Evolutionary conservation across 305 asterid genomes (phyloP), one percentile per base, ranked within the genome.

Genomic region (Nicotiana rustica): DNA sequence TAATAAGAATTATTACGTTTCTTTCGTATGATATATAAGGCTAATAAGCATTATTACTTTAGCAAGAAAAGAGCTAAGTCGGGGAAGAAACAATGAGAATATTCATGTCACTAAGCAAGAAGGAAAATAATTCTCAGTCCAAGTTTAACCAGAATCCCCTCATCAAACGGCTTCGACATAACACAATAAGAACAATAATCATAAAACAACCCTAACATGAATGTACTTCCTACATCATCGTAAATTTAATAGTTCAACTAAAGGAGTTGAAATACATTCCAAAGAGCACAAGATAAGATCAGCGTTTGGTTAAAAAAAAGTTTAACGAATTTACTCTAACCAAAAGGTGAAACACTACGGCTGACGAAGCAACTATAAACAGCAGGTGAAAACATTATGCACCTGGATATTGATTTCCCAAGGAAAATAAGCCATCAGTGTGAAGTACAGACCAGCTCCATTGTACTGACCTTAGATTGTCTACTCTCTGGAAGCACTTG

Each of bases 381-480:
- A 17, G 19, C 18, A 57, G 65, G 65, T n/a, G 65, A 59, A 59
- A n/a, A 59, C 3, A 59, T 59, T n/a, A 17, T 6, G 21, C 64
- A 1, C 64, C 64, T 59, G 7, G 19, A 84, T 81, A 87, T 82
- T 73, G 85, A 69, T 82, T 86, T 84, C 90, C 86, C 66, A 90
- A 68, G 17, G 84, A 84, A 82, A 90, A 89, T 84, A 90, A 91
- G 82, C 93, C 88, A 69, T 90, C 92, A 5, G 84, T 88, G 86
- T 59, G 2, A 83, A 86, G 83, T 47, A 89, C 86, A 66, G 89
- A 89, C 95, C 91, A 91, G 25, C 77, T 88, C 91, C 91, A 88
- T 71, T 85, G 89, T 67, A 90, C 89, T 18, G 91, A 68, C 81
- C 83, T 89, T 80, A 86, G 78, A 86, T 87, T 89, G 81, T 85